phyloP scores from a whole-genome alignment of 257 asterid species.

The Schizonepeta tenuifolia region DNA sequence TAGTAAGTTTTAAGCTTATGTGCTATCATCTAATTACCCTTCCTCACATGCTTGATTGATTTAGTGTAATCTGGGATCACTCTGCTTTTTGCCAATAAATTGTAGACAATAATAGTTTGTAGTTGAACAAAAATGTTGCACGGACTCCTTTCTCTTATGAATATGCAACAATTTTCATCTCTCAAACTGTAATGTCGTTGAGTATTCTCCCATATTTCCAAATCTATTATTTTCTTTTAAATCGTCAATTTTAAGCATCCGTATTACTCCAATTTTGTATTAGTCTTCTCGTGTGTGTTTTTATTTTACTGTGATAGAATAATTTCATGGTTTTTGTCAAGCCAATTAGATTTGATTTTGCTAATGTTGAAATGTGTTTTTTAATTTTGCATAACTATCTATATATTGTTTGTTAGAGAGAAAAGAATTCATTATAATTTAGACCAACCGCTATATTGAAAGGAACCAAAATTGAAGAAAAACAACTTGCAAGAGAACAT shows the following conservation, averaged over 20 bases:
- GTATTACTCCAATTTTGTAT: slow-evolving; percentile 35
- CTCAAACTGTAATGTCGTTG: slow-evolving; percentile 30
- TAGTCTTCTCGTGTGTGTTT: background rate
- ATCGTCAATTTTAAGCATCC: slow-evolving; percentile 28
- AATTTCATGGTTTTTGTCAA: slow-evolving; percentile 2
- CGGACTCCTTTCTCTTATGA: slow-evolving; percentile 27
- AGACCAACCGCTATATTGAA: no score
- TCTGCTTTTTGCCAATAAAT: slow-evolving; percentile 33
- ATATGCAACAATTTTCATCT: slow-evolving; percentile 29
- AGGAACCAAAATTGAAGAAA: no score
- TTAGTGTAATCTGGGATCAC: background rate
- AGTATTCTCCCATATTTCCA: slow-evolving; percentile 17
- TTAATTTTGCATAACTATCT: background rate
- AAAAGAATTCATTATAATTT: background rate
- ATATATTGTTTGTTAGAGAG: background rate
- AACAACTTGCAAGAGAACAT: no score
- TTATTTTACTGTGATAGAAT: slow-evolving; percentile 23
- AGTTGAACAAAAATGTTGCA: slow-evolving; percentile 28
- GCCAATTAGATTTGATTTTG: background rate
- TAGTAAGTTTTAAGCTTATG: background rate
- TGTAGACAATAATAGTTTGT: no score
- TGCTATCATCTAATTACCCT: slow-evolving; percentile 26
- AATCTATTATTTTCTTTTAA: no score
- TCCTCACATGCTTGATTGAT: slow-evolving; percentile 44
- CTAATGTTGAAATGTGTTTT: background rate